Evolutionary conservation across 1,284 basidiomycete species (phyloP), one percentile per base, ranked within the genome.

Genomic region (Marasmius oreades): DNA sequence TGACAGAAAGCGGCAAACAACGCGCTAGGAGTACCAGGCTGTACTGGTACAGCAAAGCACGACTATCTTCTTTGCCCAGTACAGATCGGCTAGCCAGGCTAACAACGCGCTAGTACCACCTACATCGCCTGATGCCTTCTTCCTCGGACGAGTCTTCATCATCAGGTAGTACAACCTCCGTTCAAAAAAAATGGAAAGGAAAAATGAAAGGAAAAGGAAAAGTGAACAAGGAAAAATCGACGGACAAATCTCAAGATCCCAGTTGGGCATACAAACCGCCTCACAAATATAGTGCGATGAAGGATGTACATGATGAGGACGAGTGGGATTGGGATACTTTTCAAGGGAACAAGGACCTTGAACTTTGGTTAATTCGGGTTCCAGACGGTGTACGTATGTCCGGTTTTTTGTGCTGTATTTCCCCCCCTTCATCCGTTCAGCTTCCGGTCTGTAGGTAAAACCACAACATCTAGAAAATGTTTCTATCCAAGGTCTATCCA

Each of bases 291-390:
- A 16, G 34, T 18, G 1, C 52, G n/a, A 10, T 60, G 20, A 51
- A 57, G 23, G 43, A 55, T 24, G 51, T 54, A 33, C 34, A 34
- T n/a, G 79, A 84, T 55, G 69, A 71, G 3, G 80, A 78, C 1
- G 74, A 76, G 1, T 87, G 88, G 59, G 88, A 89, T 62, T 91
- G 86, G 82, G 58, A 87, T 57, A 67, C 73, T 3, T 59, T 90
- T 4, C 75, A 81, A n/a, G 67, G 79, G 16, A 77, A 87, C 55
- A 75, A 80, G 0, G 78, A 87, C 58, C 64, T 81, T 2, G 88
- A 91, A 63, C 61, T 91, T 4, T 90, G 87, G 81, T 70, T 90
- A 11, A 75, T 91, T 22, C 78, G 88, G 8, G 78, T 84, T 14
- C 88, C 88, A 12, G 79, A 82, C 5, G 76, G 76, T 45, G 88